A percentile compares a stretch with the other conserved stretches of the same genome.
These are phyloP conservation scores for Epichloe hybrida DNA, from an alignment of 2,329 filamentous ascomycete species.

Conservation along the genomic window DNA sequence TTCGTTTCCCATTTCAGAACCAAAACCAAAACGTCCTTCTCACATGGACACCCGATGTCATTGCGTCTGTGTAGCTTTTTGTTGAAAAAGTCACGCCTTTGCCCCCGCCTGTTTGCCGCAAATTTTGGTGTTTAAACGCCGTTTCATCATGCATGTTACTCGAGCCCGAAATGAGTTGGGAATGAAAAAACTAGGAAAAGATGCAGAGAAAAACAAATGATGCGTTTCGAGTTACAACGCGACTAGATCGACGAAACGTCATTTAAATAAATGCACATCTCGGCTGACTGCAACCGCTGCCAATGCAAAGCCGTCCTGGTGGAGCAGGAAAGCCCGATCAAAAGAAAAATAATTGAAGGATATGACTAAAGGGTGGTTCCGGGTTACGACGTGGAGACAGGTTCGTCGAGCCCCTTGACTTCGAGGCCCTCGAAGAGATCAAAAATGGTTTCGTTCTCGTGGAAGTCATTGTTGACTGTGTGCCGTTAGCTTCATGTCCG, in stretches of 20 bases:
- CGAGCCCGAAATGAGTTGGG: neutral
- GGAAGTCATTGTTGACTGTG: conserved; percentile 96
- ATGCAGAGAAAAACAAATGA: conserved; percentile 2
- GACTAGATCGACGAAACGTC: neutral
- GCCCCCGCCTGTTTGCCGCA: conserved; percentile 8
- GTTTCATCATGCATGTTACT: conserved; percentile 4
- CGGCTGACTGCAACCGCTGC: conserved; percentile 3
- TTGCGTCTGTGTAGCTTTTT: conserved; percentile 22
- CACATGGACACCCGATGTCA: neutral
- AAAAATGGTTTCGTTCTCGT: conserved; percentile 69
- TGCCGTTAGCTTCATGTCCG: neutral
- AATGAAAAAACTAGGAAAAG: conserved; percentile 11
- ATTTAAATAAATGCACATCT: conserved; percentile 6
- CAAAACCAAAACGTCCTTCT: neutral
- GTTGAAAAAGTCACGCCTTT: conserved; percentile 26
- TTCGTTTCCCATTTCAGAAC: neutral
- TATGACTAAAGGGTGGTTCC: neutral
- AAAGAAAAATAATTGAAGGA: neutral
- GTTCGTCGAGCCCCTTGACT: conserved; percentile 48
- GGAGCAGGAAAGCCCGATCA: conserved; percentile 4
- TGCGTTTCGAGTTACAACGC: neutral
- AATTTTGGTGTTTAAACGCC: conserved; percentile 5
- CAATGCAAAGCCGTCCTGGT: conserved; percentile 7
- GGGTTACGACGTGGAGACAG: conserved; percentile 7
- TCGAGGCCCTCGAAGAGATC: conserved; percentile 68